Evolutionary conservation across 2,329 filamentous ascomycete species (phyloP).

Genomic region (Coniochaeta prunicola): DNA sequence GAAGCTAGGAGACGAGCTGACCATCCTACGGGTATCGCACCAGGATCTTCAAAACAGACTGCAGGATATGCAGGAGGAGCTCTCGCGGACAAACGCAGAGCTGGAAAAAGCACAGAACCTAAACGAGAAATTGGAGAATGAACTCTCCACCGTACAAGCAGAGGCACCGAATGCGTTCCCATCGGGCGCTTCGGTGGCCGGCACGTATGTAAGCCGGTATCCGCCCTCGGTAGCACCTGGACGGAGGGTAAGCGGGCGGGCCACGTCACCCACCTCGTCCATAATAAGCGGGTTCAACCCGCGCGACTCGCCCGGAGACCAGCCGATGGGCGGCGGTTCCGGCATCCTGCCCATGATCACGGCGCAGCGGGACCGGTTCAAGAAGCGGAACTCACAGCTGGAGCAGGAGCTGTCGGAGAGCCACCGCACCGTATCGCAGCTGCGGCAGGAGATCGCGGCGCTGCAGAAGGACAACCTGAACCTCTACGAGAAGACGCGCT

Average conservation of each 20-base stretch:
- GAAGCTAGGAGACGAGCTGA: conserved; percentile 90
- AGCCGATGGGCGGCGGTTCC: conserved; percentile 61
- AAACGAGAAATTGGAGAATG: conserved; percentile 84
- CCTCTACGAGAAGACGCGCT: conserved; percentile 95
- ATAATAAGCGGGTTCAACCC: conserved; percentile 97
- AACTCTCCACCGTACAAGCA: conserved; percentile 79
- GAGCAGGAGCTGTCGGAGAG: conserved; percentile 83
- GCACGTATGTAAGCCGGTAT: conserved; percentile 78
- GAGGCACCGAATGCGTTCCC: conserved; percentile 79
- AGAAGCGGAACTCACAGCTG: conserved; percentile 86
- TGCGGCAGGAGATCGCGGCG: conserved; percentile 84
- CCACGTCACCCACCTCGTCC: conserved; percentile 83
- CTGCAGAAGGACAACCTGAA: conserved; percentile 94
- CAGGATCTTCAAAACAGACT: conserved; percentile 81
- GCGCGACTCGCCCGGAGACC: conserved; percentile 27
- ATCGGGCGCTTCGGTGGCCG: conserved; percentile 84
- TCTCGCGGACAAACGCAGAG: conserved; percentile 76
- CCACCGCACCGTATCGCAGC: conserved; percentile 73
- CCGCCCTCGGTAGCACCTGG: conserved; percentile 54
- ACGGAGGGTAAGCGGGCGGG: conserved; percentile 47
- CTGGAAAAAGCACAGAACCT: conserved; percentile 78
- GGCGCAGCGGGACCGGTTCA: conserved; percentile 95
- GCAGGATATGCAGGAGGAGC: conserved; percentile 72
- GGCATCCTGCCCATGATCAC: conserved; percentile 97
- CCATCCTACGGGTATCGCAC: conserved; percentile 85